These are phyloP conservation scores for Papiliotrema laurentii DNA, from an alignment of 1,284 basidiomycete species.

Conservation along the genomic window DNA sequence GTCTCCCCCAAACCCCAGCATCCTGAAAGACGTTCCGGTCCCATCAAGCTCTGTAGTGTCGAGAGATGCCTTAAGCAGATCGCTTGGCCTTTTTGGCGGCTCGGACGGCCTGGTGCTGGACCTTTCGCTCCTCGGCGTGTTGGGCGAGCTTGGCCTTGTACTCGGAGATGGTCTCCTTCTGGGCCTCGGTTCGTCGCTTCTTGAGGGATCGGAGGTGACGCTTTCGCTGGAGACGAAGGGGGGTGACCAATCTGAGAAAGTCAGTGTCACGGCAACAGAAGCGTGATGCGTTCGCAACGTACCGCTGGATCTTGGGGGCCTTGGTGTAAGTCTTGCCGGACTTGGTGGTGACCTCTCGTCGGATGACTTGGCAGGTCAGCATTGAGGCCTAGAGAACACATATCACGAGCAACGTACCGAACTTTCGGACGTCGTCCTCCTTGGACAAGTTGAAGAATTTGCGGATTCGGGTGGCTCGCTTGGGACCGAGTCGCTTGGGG, in stretches of 20 bases:
- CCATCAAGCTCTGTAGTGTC: neutral
- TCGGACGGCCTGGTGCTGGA: slow-evolving; percentile 55
- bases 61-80: slow-evolving; percentile 11
- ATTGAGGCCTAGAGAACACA: neutral
- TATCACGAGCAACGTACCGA: slow-evolving; percentile 56
- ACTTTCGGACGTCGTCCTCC: slow-evolving; percentile 97
- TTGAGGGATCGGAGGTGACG: slow-evolving; percentile 88
- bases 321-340: slow-evolving; percentile 98
- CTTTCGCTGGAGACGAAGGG: slow-evolving; percentile 91
- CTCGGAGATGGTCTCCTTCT: slow-evolving; percentile 93
- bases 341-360: slow-evolving; percentile 89
- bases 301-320: slow-evolving; percentile 60
- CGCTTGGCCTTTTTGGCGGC: slow-evolving; percentile 45
- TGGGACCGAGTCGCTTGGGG: slow-evolving; percentile 80
- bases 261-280: too few relatives aligned
- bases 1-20: neutral
- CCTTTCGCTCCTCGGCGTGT: slow-evolving; percentile 90
- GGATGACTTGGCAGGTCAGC: slow-evolving; percentile 36
- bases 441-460: slow-evolving; percentile 97
- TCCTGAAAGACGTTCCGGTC: neutral
- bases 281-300: neutral
- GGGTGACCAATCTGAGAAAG: slow-evolving; percentile 72
- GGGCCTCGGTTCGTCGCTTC: slow-evolving; percentile 78
- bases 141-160: slow-evolving; percentile 85
- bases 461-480: slow-evolving; percentile 88